Base-by-base conservation (phyloP, 805 yeast genomes). In the Sugiyamaella valdiviana region DNA sequence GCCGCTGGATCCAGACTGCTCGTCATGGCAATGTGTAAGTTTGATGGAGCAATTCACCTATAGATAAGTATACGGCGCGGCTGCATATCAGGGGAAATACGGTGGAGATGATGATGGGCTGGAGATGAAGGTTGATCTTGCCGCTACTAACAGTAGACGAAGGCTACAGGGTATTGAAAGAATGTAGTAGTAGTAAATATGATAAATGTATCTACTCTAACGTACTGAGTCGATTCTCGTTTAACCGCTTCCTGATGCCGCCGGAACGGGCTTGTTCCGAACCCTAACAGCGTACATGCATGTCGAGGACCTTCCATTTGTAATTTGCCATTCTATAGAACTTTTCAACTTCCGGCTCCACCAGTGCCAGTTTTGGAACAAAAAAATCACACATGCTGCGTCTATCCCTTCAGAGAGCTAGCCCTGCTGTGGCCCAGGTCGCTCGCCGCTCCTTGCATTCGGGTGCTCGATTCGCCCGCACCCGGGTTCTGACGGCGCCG, bases 181-280 rank as follows among this genome's bases (percentile, higher is more conserved):
- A n/a, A n/a, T n/a, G n/a, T n/a, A n/a, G n/a, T 49, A 21, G 44
- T 35, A 36, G 36, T 36, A 15, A 35, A 42, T 36, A 15, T 15
- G 43, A n/a, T 9, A 20, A 26, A 16, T 44, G 32, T n/a, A n/a
- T n/a, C n/a, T n/a, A n/a, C n/a, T n/a, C n/a, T n/a, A n/a, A n/a
- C n/a, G n/a, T n/a, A n/a, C n/a, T n/a, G n/a, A n/a, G n/a, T n/a
- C n/a, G n/a, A n/a, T n/a, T n/a, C n/a, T n/a, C n/a, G n/a, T n/a
- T n/a, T n/a, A n/a, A n/a, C n/a, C n/a, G n/a, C n/a, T n/a, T n/a
- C n/a, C n/a, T n/a, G n/a, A n/a, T n/a, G n/a, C n/a, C n/a, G n/a
- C n/a, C n/a, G n/a, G n/a, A n/a, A n/a, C 6, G n/a, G 3, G 4
- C 32, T 10, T 10, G 26, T 26, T 7, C 32, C 32, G 32, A 26